These are phyloP conservation scores for Heterobasidion irregulare DNA, from an alignment of 1,284 basidiomycete genomes.

Conservation along the genomic window DNA sequence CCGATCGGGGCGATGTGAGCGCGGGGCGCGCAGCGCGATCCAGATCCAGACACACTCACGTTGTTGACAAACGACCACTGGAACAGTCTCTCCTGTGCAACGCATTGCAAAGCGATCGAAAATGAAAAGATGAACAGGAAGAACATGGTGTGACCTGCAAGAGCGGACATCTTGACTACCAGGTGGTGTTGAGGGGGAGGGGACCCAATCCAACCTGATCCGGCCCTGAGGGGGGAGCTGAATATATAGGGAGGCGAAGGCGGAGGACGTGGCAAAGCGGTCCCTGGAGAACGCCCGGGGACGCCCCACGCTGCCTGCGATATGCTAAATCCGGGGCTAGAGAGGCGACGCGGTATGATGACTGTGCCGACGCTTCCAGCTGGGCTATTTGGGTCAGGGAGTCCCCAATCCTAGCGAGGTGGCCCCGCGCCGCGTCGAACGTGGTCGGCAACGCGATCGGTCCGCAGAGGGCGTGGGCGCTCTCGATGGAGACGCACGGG, in stretches of 20 bases:
- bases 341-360: not conserved
- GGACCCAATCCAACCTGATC: not conserved
- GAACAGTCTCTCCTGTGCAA: constrained; percentile 13
- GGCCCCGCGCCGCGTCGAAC: too few relatives aligned
- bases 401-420: not conserved
- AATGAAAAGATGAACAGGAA: not conserved
- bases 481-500: too few relatives aligned
- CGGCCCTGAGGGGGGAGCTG: not conserved
- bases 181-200: constrained; percentile 2
- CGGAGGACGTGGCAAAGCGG: not conserved
- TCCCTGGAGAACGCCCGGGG: not conserved
- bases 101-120: not conserved
- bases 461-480: too few relatives aligned
- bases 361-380: not conserved
- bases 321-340: not conserved
- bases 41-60: constrained; percentile 6
- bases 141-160: not conserved
- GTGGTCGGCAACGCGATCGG: too few relatives aligned
- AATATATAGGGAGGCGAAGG: not conserved
- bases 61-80: constrained; percentile 17
- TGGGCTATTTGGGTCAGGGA: not conserved
- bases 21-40: not conserved
- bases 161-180: not conserved
- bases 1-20: not conserved
- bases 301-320: not conserved